Evolutionary conservation across 768 basidiomycete genomes (phyloP), one percentile per base, ranked within the genome.

Genomic region (Hygrophorus pudorinus): DNA sequence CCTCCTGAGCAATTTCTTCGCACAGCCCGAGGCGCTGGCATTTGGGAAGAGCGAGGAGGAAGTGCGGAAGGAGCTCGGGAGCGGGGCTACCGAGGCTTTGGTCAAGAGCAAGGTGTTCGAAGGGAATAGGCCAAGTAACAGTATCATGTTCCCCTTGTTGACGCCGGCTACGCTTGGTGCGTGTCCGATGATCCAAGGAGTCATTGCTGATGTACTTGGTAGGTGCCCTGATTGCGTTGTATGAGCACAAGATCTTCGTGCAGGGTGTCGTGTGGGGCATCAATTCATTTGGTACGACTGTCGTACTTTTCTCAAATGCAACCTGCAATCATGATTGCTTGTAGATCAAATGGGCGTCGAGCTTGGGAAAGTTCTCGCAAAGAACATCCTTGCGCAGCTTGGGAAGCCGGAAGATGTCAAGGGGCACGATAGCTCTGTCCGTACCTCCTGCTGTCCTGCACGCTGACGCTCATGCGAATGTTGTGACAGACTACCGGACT

Each of bases 261-360:
- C 96, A 98, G 61, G 96, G 96, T 59, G 84, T 87, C 36, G 73
- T 98, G 47, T 98, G 92, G 93, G 93, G 93, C 18, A 94, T 99
- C 72, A 98, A 99, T 72, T 92, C 90, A 2, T 98, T 90, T 61
- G 93, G 89, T 89, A 42, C 28, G 76, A 61, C 5, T n/a, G 36
- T 42, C 1, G 39, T 37, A 30, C 13, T 11, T 2, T 31, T 18
- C 30, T n/a, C 3, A 10, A 28, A 6, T 40, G 5, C 14, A 13
- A 3, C 8, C 13, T 8, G 29, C 4, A 40, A 4, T 18, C 16
- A 24, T n/a, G 10, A 16, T 13, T 7, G 14, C 6, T 16, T 11
- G 29, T 55, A 89, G 90, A 98, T 63, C 96, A 98, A 80, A 96
- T 97, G 93, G 96, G 96, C 61, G 94, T 98, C 52, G 94, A 98